A percentile compares a stretch with the other conserved stretches of the same genome.
These are phyloP conservation scores for Manihot esculenta DNA, from an alignment of 441 rosid genomes.

Conservation along the genomic window DNA sequence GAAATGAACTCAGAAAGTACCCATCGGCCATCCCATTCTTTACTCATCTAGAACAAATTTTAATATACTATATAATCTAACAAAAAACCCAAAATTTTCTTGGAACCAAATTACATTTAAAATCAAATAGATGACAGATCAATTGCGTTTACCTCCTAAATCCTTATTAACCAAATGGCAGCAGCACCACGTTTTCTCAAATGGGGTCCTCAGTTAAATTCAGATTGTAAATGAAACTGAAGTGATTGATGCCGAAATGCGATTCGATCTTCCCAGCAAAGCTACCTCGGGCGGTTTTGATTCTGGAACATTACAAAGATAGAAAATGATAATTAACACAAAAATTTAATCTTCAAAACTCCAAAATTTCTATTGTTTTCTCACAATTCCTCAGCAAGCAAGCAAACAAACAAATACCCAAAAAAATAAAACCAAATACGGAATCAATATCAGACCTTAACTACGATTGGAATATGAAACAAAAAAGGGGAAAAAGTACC, in stretches of 20 bases:
- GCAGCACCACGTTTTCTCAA: neutral
- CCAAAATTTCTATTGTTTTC: neutral
- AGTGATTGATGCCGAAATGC: constrained; percentile 7
- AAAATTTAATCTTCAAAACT: neutral
- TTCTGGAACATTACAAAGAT: neutral
- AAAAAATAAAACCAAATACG: neutral
- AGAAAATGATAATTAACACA: neutral
- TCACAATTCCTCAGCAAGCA: neutral
- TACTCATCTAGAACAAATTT: neutral
- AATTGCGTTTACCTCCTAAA: neutral
- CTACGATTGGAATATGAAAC: neutral
- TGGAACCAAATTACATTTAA: neutral
- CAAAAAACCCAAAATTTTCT: neutral
- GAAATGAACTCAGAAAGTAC: neutral
- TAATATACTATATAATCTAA: neutral
- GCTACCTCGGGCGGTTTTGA: neutral
- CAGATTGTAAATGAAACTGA: no score
- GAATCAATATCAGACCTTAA: neutral
- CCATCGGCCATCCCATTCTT: no score
- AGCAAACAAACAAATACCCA: neutral
- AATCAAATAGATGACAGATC: neutral
- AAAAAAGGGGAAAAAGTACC: neutral
- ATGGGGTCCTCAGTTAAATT: constrained; percentile 2
- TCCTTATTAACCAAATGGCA: neutral
- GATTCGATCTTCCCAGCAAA: neutral